Evolutionary conservation across 1,284 basidiomycete genomes (phyloP).

Genomic region (Termitomyces sp.): DNA sequence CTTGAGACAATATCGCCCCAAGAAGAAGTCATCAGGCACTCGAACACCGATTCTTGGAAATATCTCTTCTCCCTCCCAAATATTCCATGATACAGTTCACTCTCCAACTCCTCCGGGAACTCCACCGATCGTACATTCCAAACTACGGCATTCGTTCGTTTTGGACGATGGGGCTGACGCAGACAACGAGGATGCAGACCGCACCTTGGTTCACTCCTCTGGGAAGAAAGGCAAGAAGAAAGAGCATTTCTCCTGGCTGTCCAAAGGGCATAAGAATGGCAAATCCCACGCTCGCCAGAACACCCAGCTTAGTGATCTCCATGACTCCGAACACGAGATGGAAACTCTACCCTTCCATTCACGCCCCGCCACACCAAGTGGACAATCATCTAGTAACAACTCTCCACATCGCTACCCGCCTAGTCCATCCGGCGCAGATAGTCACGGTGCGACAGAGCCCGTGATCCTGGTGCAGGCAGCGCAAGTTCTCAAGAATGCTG

Average conservation of each 20-base stretch:
- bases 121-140: slow-evolving; percentile 8
- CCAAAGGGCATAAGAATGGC: not conserved
- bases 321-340: slow-evolving; percentile 12
- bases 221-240: slow-evolving; percentile 21
- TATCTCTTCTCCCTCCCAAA: slow-evolving; percentile 17
- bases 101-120: slow-evolving; percentile 16
- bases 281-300: slow-evolving; percentile 8
- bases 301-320: slow-evolving; percentile 10
- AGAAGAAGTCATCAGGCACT: slow-evolving; percentile 29
- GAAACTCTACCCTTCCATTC: slow-evolving; percentile 7
- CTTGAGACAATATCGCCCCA: slow-evolving; percentile 69
- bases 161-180: slow-evolving; percentile 21
- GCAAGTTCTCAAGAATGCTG: slow-evolving; percentile 58
- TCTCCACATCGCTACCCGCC: slow-evolving; percentile 36
- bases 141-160: slow-evolving; percentile 14
- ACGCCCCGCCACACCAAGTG: slow-evolving; percentile 2
- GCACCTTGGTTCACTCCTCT: slow-evolving; percentile 15
- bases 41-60: slow-evolving; percentile 37
- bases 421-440: slow-evolving; percentile 18
- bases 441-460: slow-evolving; percentile 29
- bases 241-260: slow-evolving; percentile 19
- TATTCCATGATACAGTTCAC: slow-evolving; percentile 22
- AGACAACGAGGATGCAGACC: slow-evolving; percentile 22
- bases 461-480: slow-evolving; percentile 50
- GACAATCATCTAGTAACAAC: not conserved